Evolutionary conservation across 192 early-diverging fungal species (phyloP).

Genomic region (Entomortierella chlamydospora): DNA sequence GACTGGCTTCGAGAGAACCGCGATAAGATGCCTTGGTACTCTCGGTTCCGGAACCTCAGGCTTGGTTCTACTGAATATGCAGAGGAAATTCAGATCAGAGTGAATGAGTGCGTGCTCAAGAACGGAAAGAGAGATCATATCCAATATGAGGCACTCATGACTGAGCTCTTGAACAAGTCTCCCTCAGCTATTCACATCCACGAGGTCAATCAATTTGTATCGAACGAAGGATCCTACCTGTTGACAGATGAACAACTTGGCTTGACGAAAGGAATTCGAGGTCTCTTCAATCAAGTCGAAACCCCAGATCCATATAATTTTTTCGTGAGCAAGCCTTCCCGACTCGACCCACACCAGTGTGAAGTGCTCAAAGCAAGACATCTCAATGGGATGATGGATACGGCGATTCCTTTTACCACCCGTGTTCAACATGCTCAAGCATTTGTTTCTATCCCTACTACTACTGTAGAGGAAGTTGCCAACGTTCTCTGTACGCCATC

Average conservation of each 20-base stretch:
- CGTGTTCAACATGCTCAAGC: constrained; percentile 41
- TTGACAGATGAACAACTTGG: constrained; percentile 21
- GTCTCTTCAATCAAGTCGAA: constrained; percentile 37
- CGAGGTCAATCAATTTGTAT: constrained; percentile 10
- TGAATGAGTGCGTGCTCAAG: constrained; percentile 11
- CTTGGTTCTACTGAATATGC: constrained; percentile 10
- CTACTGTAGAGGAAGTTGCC: constrained; percentile 42
- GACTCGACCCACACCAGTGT: constrained; percentile 33
- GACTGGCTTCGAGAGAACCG: constrained; percentile 20
- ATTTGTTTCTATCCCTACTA: constrained; percentile 36
- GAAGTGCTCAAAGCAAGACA: constrained; percentile 34
- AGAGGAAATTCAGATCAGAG: neutral
- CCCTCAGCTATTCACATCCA: constrained; percentile 19
- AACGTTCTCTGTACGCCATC: constrained; percentile 33
- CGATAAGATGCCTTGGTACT: constrained; percentile 13
- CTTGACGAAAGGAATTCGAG: constrained; percentile 21
- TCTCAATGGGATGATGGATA: constrained; percentile 31
- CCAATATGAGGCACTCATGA: constrained; percentile 13
- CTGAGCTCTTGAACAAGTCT: constrained; percentile 19
- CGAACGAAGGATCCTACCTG: constrained; percentile 11
- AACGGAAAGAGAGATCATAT: constrained; percentile 21
- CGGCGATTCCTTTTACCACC: constrained; percentile 14
- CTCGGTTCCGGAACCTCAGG: constrained; percentile 19
- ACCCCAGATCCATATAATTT: constrained; percentile 7
- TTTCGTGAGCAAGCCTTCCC: constrained; percentile 16